Evolutionary conservation across 768 basidiomycete species (phyloP), one percentile per base, ranked within the genome.

Genomic region (Boletus fagicola): DNA sequence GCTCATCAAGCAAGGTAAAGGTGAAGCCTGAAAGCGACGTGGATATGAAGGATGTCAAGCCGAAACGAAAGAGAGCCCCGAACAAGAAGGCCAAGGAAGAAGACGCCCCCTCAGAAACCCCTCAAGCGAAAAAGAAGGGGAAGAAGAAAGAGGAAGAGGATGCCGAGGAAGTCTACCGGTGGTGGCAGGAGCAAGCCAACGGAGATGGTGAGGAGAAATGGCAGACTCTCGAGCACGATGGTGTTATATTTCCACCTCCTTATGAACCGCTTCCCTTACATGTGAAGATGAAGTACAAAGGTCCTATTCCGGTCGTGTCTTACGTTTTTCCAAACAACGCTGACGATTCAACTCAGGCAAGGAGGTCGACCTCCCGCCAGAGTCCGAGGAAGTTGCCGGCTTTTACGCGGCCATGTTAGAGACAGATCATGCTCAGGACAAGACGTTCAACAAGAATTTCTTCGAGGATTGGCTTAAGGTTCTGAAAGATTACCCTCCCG

Each of bases 281-380:
- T 67, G 84, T 97, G 71, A 96, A 91, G 79, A 92, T 99, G 93
- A 88, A 86, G 68, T 99, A 99, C 71, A 83, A 95, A 62, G 95
- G 96, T 94, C 69, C 54, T 82, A 72, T 59, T 60, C 35, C 46
- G 42, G 40, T 61, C 38, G 40, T 54, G 45, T 64, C 51, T 57
- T 54, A 48, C 47, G 36, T 40, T 55, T 52, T 50, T 49, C 15
- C 40, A 35, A 44, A 26, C 38, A 49, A 52, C 33, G 48, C 61
- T 72, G 57, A 73, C 58, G 12, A 49, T 53, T 53, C 39, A 31
- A 33, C 64, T 39, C 63, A 97, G 96, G 93, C 61, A 84, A 88
- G 72, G 70, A 78, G 12, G 81, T 98, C 30, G 79, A 87, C 65
- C 84, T 99, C 35, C 85, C 93, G 22, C 84, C 82, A 13, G 92